Conservation (phyloP, 345 rosid genomes). For the Punica granatum region DNA sequence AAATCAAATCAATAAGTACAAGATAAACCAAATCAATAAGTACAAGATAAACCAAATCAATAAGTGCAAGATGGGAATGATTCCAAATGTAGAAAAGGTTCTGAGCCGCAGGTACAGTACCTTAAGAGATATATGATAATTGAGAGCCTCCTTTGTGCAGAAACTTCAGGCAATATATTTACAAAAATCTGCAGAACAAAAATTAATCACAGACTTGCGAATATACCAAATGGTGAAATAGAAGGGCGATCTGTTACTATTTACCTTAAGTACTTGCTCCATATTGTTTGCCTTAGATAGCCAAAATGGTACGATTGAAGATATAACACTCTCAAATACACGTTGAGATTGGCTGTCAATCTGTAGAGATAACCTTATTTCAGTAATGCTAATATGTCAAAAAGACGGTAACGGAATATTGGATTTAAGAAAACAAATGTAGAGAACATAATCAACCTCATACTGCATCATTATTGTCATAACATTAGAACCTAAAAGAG, state of each 20-base stretch:
- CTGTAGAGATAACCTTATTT: constrained; percentile 27
- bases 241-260: neutral
- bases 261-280: constrained; percentile 71
- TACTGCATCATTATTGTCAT: neutral
- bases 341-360: constrained; percentile 64
- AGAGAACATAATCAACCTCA: neutral
- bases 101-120: constrained; percentile 41
- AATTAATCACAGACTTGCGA: constrained; percentile 5
- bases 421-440: neutral
- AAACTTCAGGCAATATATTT: constrained; percentile 64
- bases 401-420: neutral
- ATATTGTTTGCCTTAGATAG: constrained; percentile 43
- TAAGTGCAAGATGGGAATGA: constrained; percentile 4
- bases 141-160: constrained; percentile 69
- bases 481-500: neutral
- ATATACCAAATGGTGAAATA: neutral
- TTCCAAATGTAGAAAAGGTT: neutral
- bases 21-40: constrained; percentile 9
- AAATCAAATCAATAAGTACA: constrained; percentile 4
- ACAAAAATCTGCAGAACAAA: constrained; percentile 59
- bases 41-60: constrained; percentile 7
- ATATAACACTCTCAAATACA: constrained; percentile 70
- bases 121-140: constrained; percentile 63
- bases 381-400: neutral
- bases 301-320: constrained; percentile 82